phyloP scores from a whole-genome alignment of 179 eudicot species.

The Gypsophila paniculata region DNA sequence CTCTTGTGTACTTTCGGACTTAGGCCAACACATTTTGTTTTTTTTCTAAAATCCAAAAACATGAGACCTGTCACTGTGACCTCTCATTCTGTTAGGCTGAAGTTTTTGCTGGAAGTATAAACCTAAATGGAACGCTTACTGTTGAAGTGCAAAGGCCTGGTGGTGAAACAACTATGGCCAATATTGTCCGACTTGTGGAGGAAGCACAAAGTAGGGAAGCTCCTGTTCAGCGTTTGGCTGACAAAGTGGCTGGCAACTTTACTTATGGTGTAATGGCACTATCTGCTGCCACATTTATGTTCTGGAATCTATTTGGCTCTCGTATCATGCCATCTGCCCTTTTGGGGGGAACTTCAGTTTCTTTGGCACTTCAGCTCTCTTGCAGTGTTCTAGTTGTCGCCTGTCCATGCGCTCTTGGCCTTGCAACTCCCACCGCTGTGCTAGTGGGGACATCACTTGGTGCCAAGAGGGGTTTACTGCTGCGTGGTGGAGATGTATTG shows the following conservation, averaged over 20 bases:
- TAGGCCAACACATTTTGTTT: no score
- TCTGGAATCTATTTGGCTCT: constrained; percentile 84
- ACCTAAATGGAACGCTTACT: constrained; percentile 85
- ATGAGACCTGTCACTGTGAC: no score
- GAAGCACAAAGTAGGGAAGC: constrained; percentile 98
- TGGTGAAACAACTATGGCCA: constrained; percentile 91
- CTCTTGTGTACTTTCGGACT: no score
- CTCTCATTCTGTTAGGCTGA: no score
- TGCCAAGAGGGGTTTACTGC: constrained; percentile 84
- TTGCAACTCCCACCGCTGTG: constrained; percentile 99
- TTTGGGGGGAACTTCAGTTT: constrained; percentile 46
- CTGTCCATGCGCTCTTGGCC: constrained; percentile 99
- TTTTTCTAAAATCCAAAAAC: no score
- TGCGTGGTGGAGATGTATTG: constrained; percentile 91
- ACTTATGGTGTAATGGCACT: constrained; percentile 97
- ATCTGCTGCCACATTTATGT: constrained; percentile 93
- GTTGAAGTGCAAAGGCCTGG: constrained; percentile 90
- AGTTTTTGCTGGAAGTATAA: constrained; percentile 95
- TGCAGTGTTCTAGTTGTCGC: constrained; percentile 95
- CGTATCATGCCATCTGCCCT: constrained; percentile 62
- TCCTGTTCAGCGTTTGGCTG: constrained; percentile 97
- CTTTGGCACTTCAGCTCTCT: constrained; percentile 93
- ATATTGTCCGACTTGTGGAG: constrained; percentile 94
- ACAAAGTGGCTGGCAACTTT: constrained; percentile 95
- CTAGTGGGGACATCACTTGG: constrained; percentile 99